A percentile compares a stretch with the other conserved stretches of the same genome.
phyloP scores from a whole-genome alignment of 805 yeast species.

The Sugiyamaella floridensis region DNA sequence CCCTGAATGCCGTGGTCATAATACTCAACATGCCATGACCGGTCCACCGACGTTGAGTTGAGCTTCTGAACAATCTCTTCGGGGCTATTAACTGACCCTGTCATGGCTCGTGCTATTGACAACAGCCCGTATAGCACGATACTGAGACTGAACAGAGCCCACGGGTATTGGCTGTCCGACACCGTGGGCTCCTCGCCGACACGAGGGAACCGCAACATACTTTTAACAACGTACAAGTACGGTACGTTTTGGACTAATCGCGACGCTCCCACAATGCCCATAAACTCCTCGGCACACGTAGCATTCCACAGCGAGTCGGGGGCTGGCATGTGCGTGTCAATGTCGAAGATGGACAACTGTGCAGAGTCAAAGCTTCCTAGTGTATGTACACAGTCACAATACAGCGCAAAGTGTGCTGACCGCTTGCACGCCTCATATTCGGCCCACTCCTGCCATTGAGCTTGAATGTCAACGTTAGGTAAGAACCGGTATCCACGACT shows the following conservation, averaged over 20 bases:
- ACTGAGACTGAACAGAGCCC: conserved; percentile 21
- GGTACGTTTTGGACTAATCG: conserved; percentile 23
- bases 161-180: conserved; percentile 7
- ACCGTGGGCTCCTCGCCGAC: conserved; percentile 11
- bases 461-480: conserved; percentile 19
- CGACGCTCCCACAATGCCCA: conserved; percentile 22
- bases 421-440: conserved; percentile 39
- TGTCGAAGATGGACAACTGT: conserved; percentile 24
- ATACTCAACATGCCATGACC: conserved; percentile 12
- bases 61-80: conserved; percentile 6
- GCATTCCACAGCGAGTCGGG: conserved; percentile 28
- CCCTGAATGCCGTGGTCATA: conserved; percentile 24
- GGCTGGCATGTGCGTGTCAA: conserved; percentile 27
- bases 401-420: conserved; percentile 23
- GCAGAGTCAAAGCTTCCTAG: conserved; percentile 8
- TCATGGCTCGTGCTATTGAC: conserved; percentile 21
- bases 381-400: conserved; percentile 23
- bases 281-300: conserved; percentile 21
- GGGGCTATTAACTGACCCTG: conserved; percentile 4
- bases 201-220: conserved; percentile 28
- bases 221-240: conserved; percentile 26
- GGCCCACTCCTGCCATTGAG: conserved; percentile 44
- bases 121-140: conserved; percentile 26
- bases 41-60: not conserved
- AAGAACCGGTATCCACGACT: conserved; percentile 23